Evolutionary conservation across 2,329 filamentous ascomycete genomes (phyloP), one percentile per base, ranked within the genome.

Genomic region (Aspergillus niger): DNA sequence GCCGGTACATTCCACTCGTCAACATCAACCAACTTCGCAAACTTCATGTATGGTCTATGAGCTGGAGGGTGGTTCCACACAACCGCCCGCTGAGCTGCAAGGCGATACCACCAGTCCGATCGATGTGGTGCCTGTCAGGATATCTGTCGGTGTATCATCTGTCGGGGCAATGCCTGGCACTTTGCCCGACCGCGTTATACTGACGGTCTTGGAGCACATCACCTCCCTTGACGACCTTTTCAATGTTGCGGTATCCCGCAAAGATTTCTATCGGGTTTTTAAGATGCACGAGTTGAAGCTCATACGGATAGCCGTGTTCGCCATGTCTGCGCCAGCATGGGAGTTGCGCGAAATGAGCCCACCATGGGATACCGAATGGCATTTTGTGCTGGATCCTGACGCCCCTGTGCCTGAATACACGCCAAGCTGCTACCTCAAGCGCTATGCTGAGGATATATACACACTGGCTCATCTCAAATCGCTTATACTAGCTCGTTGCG

Each of bases 261-360:
- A 77, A 51, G 82, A 81, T 20, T 86, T 87, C 72, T 86, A 86
- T 66, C 76, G 76, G 3, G 79, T 85, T 0, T 88, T 85, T 73
- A 86, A 86, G 68, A 74, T 78, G 20, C 78, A 86, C 65, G 84
- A 87, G 65, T 74, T 87, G 50, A 69, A 76, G 0, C 74, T 87
- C 2, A 80, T 87, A 58, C 83, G 82, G 53, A 74, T 72, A 5
- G 79, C 83, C 0, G 69, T 85, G 3, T 80, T 76, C 55, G 82
- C 80, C 50, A 81, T 82, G 75, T 87, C 84, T 2, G 79, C 84
- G 5, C 79, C 86, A 1, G 85, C 84, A 0, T 87, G 83, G 83
- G 86, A 88, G 65, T 75, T 85, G 52, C 81, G 84, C 13, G 83
- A 88, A 65, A 83, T 85, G 72, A 82, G 81, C 51, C 81, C 82